Evolutionary conservation across 164 flowering plant species (phyloP).

Genomic region (Liquidambar formosana): DNA sequence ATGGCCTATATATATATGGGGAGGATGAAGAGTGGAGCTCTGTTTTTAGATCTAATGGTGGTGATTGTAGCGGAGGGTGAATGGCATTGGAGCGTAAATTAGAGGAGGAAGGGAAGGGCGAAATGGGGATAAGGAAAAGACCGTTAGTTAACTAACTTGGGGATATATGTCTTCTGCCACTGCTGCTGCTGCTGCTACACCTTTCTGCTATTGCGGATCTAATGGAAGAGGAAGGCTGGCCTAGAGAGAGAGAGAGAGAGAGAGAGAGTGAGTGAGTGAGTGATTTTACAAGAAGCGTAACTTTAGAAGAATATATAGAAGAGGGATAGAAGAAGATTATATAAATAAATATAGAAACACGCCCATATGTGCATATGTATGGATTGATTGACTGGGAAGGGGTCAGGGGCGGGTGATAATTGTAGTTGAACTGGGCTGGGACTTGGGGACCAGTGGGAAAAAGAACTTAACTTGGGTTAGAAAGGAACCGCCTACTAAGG

Average conservation of each 20-base stretch:
- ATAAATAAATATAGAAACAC: slow-evolving; percentile 7
- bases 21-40: background rate
- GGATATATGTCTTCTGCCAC: background rate
- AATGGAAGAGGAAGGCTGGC: no score
- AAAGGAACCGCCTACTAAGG: slow-evolving; percentile 20
- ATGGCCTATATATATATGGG: background rate
- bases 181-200: background rate
- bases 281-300: slow-evolving; percentile 17
- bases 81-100: slow-evolving; percentile 18
- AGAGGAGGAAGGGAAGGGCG: slow-evolving; percentile 16
- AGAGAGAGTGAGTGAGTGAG: background rate
- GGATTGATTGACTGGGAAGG: background rate
- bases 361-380: background rate
- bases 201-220: slow-evolving; percentile 10
- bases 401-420: background rate
- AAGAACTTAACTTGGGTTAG: background rate
- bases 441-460: background rate
- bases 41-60: background rate
- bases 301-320: slow-evolving; percentile 9
- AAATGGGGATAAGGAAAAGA: slow-evolving; percentile 28
- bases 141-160: slow-evolving; percentile 44
- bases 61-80: background rate
- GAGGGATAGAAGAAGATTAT: background rate
- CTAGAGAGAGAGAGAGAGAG: slow-evolving; percentile 4
- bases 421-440: background rate